Evolutionary conservation across 2,329 filamentous ascomycete species (phyloP), one percentile per base, ranked within the genome.

Genomic region (Apiospora hydei): DNA sequence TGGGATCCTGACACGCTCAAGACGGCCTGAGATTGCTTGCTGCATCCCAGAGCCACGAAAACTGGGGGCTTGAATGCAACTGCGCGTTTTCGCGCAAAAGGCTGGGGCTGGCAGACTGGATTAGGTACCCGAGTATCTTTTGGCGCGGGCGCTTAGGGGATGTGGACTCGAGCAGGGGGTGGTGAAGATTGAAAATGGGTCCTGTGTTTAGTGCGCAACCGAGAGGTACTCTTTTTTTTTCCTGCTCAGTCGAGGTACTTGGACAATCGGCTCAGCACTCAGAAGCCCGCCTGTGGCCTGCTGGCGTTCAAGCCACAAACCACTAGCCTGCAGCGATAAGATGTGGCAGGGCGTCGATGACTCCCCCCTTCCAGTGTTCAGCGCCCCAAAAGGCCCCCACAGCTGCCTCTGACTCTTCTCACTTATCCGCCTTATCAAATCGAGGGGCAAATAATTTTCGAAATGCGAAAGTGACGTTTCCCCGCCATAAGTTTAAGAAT

Each of bases 381-480:
- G 34, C 34, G 34, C 21, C 13, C 26, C 10, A 8, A 34, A 6
- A 6, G 34, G 3, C 34, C 53, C 26, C 53, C 53, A 61, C 46
- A 51, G 3, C n/a, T 51, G 26, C 49, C 11, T 14, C 4, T 13
- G n/a, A 41, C 10, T n/a, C 8, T 64, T n/a, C 57, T 64, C 57
- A 41, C 57, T 64, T 64, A 64, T 64, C 57, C 57, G 57, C 57
- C 57, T 64, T 64, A 64, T 64, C 57, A 10, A 41, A 64, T 64
- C 57, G 57, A 64, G 57, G 57, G 57, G 57, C 57, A 64, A 64
- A 64, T 64, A 64, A 64, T 64, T 64, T 64, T 64, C 10, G 57
- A 64, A 64, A 64, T 64, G 57, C 57, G 57, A 64, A 64, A 64
- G 57, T 64, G 57, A 64, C 57, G 57, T 41, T 61, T 64, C 57